Percentiles rank a stretch among this genome's conserved stretches.
Evolutionary conservation across 805 yeast genomes (phyloP).

Genomic region (Starmerella apicola): DNA sequence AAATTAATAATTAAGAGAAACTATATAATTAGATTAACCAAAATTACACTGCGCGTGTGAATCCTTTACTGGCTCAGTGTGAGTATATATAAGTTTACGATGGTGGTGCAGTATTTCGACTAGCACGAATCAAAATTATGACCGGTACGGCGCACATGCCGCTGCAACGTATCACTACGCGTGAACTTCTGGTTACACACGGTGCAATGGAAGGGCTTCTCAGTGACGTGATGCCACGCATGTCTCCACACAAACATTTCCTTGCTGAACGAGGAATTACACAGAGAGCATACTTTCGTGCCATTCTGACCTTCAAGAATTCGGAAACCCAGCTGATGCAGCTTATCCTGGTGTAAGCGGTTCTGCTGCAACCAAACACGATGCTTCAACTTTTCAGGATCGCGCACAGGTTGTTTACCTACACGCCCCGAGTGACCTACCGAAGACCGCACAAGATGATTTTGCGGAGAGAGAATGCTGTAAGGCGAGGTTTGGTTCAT

Average conservation of each 20-base stretch:
- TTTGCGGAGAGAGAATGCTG: neutral
- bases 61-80: too few relatives aligned
- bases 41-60: too few relatives aligned
- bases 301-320: conserved; percentile 10
- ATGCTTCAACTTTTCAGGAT: conserved; percentile 10
- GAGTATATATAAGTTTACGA: too few relatives aligned
- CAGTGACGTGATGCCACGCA: conserved; percentile 13
- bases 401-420: conserved; percentile 8
- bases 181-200: conserved; percentile 13
- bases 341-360: conserved; percentile 8
- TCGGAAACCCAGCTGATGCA: conserved; percentile 11
- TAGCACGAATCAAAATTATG: conserved; percentile 1
- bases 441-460: too few relatives aligned
- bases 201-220: conserved; percentile 17
- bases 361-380: conserved; percentile 16
- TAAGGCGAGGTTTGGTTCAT: neutral
- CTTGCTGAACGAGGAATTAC: conserved; percentile 7
- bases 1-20: neutral
- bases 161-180: conserved; percentile 16
- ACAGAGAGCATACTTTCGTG: conserved; percentile 11
- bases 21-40: too few relatives aligned
- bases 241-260: conserved; percentile 19
- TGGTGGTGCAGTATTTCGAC: too few relatives aligned
- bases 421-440: conserved; percentile 4
- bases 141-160: conserved; percentile 13